phyloP scores from a whole-genome alignment of 2,329 filamentous ascomycete genomes.

The Orbilia oligospora region DNA sequence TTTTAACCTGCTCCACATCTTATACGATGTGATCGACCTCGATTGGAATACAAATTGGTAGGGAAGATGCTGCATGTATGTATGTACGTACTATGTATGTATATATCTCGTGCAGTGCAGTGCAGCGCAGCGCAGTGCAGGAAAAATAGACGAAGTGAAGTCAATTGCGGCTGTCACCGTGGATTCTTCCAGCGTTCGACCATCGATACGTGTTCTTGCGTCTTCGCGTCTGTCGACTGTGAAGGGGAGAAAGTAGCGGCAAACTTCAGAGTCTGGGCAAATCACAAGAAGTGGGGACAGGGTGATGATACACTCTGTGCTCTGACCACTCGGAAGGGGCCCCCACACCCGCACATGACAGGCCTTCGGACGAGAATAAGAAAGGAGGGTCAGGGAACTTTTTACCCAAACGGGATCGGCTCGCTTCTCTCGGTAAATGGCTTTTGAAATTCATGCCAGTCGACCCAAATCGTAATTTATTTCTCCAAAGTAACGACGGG shows the following conservation, averaged over 20 bases:
- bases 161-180: constrained; percentile 42
- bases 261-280: constrained; percentile 12
- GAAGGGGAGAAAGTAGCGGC: constrained; percentile 35
- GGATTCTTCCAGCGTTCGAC: neutral
- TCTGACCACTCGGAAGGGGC: constrained; percentile 59
- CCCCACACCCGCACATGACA: constrained; percentile 59
- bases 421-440: constrained; percentile 53
- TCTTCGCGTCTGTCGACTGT: constrained; percentile 57
- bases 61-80: constrained; percentile 14
- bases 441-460: constrained; percentile 41
- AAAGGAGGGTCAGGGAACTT: constrained; percentile 22
- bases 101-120: constrained; percentile 25
- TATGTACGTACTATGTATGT: no score
- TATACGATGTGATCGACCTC: constrained; percentile 29
- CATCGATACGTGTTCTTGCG: constrained; percentile 46
- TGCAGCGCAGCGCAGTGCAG: constrained; percentile 14
- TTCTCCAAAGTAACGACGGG: neutral
- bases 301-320: constrained; percentile 46
- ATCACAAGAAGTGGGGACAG: constrained; percentile 36
- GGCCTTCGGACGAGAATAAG: constrained; percentile 46
- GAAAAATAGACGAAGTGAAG: constrained; percentile 27
- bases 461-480: constrained; percentile 34
- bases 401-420: constrained; percentile 38
- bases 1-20: constrained; percentile 37
- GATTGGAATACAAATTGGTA: constrained; percentile 2